phyloP scores from a whole-genome alignment of 495 filamentous ascomycete species.

The Hypoxylon perforatum region DNA sequence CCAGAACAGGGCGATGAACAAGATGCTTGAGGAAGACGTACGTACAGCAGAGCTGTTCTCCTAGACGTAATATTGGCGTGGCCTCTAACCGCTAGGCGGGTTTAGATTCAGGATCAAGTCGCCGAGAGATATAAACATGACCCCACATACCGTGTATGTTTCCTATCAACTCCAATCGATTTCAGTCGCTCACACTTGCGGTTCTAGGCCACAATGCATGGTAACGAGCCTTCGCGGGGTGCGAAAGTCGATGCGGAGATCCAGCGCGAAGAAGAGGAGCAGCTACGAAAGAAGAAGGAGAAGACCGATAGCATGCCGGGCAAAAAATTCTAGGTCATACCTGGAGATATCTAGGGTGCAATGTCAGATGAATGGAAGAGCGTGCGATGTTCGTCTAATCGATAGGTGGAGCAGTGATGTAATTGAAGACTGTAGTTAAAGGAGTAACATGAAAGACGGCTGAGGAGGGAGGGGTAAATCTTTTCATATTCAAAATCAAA shows the following conservation, averaged over 20 bases:
- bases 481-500: too few relatives aligned
- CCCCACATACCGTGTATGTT: slow-evolving; percentile 41
- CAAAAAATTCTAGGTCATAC: slow-evolving; percentile 22
- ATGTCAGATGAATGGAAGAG: too few relatives aligned
- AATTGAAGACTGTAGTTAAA: too few relatives aligned
- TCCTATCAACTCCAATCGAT: background rate
- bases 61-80: background rate
- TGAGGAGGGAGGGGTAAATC: too few relatives aligned
- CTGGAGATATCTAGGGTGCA: background rate
- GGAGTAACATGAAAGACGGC: too few relatives aligned
- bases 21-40: slow-evolving; percentile 42
- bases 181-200: background rate
- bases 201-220: slow-evolving; percentile 72
- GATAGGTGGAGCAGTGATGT: too few relatives aligned
- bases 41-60: background rate
- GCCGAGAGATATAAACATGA: slow-evolving; percentile 42
- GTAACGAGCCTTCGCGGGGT: slow-evolving; percentile 76
- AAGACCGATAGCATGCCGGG: slow-evolving; percentile 42
- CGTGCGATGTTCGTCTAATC: too few relatives aligned
- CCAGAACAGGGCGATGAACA: slow-evolving; percentile 40
- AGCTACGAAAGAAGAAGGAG: slow-evolving; percentile 68
- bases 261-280: slow-evolving; percentile 74
- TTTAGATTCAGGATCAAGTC: slow-evolving; percentile 35
- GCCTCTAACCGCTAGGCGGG: background rate
- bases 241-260: slow-evolving; percentile 78